These are phyloP conservation scores for Stagonosporopsis vannaccii DNA, from an alignment of 2,329 filamentous ascomycete genomes.

Conservation along the genomic window DNA sequence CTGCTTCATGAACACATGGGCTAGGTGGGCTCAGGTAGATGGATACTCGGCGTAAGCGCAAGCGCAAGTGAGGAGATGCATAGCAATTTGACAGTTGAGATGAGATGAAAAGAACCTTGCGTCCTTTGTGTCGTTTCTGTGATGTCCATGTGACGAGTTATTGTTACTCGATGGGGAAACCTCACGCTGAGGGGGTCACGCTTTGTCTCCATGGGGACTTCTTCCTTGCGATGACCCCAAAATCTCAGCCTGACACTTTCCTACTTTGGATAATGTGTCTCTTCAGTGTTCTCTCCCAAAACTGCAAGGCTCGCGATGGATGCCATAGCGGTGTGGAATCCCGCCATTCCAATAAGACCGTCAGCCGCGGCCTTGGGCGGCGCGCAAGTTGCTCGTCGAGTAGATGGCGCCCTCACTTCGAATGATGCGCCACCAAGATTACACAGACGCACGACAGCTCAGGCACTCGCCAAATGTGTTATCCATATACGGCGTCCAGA, in stretches of 20 bases:
- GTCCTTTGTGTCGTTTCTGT: background rate
- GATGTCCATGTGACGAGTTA: background rate
- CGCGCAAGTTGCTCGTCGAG: background rate
- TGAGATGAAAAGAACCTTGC: background rate
- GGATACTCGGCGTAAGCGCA: constrained; percentile 12
- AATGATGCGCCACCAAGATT: background rate
- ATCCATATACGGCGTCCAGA: background rate
- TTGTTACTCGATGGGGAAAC: background rate
- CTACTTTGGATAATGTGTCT: background rate
- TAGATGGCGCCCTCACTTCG: background rate
- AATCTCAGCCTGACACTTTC: background rate
- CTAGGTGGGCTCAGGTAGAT: constrained; percentile 7
- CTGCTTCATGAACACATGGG: constrained; percentile 6
- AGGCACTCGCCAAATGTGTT: background rate
- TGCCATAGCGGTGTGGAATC: background rate
- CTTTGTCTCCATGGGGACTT: constrained; percentile 5
- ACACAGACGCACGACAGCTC: background rate
- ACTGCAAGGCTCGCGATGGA: background rate
- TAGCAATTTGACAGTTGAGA: constrained; percentile 8
- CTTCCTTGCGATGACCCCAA: background rate
- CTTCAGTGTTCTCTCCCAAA: background rate
- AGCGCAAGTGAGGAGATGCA: constrained; percentile 6
- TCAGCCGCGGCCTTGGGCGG: background rate
- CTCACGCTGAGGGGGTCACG: background rate
- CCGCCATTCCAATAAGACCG: background rate